Percentiles rank a stretch among this genome's conserved stretches.
Evolutionary conservation across 202 grass and related monocot species (phyloP).

Genomic region (Musa balbisiana): DNA sequence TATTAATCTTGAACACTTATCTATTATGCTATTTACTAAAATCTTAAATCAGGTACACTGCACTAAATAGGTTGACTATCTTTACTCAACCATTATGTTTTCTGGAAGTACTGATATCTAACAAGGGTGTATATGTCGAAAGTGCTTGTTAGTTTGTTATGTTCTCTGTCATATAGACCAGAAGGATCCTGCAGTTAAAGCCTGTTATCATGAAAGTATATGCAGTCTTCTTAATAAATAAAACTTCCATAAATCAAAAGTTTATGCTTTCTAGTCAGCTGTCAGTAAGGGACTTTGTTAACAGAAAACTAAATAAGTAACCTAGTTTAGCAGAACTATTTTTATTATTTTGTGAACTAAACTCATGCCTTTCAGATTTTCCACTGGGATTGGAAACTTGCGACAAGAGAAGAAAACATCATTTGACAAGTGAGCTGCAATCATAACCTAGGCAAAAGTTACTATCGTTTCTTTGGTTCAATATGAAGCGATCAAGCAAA

Average conservation of each 20-base stretch:
- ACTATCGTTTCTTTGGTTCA: background rate
- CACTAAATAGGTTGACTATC: background rate
- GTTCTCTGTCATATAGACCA: background rate
- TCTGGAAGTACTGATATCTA: background rate
- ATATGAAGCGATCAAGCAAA: background rate
- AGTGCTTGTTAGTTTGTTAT: background rate
- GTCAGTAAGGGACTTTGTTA: no score
- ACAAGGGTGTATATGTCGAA: background rate
- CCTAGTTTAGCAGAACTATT: no score
- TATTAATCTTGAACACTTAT: background rate
- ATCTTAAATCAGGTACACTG: background rate
- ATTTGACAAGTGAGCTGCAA: background rate
- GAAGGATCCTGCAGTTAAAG: background rate
- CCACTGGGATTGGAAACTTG: no score
- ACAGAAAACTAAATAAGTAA: no score
- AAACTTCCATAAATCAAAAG: background rate
- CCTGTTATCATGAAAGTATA: background rate
- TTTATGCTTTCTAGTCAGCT: background rate
- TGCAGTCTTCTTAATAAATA: background rate
- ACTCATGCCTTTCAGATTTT: no score
- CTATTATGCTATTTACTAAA: background rate
- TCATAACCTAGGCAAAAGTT: background rate
- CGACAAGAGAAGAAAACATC: no score
- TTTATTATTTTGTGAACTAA: no score
- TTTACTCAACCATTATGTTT: background rate